Base-by-base conservation (phyloP, 768 basidiomycete species). In the Macrolepiota fuliginosa region DNA sequence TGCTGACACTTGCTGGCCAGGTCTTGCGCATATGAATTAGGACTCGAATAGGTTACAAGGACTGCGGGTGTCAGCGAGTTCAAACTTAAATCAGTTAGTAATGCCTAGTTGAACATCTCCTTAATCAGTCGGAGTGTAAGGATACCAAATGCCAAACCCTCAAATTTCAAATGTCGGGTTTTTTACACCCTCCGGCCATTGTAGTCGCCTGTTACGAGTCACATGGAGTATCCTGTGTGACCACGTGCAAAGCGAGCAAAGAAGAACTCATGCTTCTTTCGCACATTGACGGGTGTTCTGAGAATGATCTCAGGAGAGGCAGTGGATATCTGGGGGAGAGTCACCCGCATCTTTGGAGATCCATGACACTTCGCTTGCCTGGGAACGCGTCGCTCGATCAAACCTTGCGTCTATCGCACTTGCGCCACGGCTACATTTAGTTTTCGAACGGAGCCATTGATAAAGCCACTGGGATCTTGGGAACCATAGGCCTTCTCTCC, bases 381-480 rank as follows among this genome's bases (percentile, higher is more conserved):
- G 22, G 35, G 53, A 39, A 39, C 47, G 37, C 19, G 22, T 25
- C 22, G 32, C 11, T 39, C 37, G 22, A 49, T 50, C 57, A 58
- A 51, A 36, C n/a, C 47, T 22, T 58, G 47, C 32, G 27, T 35
- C 13, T 10, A 22, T 25, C 25, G 10, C 49, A 40, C 15, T 58
- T 49, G 36, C 46, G 40, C 54, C 56, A 56, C 42, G 42, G 56
- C 56, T 46, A 56, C 56, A 25, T 56, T 56, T 40, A 56, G 54
- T 27, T 40, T n/a, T 51, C 22, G 13, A 12, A 12, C 9, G 5
- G 3, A 37, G 11, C 37, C 50, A 46, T 52, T 61, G 45, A 61
- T 61, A 55, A 61, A 54, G 35, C 24, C 19, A 22, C 53, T 54
- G 24, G 11, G 19, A 15, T 39, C 11, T 25, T 24, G 10, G 47